Conservation (phyloP, 257 asterid species). For the Datura wrightii region DNA sequence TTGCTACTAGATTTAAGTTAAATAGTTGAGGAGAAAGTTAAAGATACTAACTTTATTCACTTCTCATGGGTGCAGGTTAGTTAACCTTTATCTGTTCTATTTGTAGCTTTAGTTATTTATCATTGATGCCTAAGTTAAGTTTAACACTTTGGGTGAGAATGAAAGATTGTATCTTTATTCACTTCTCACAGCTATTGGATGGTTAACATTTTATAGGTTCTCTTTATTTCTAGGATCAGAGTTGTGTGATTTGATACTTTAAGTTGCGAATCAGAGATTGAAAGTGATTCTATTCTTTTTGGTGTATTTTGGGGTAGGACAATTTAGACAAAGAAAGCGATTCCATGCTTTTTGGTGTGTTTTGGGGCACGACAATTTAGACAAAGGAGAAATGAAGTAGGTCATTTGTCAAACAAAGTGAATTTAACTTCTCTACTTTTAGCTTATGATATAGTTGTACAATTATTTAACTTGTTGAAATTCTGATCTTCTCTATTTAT, state of each 20-base stretch:
- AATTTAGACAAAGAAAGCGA: too few relatives aligned
- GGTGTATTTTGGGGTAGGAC: not conserved
- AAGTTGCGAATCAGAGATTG: not conserved
- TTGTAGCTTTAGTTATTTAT: conserved; percentile 50
- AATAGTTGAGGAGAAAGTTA: not conserved
- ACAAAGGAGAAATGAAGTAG: not conserved
- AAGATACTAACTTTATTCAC: conserved; percentile 19
- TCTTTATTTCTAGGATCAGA: conserved; percentile 43
- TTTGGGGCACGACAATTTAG: too few relatives aligned
- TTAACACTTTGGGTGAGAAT: not conserved
- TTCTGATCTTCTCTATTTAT: not conserved
- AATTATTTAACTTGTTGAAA: not conserved
- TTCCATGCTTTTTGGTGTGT: too few relatives aligned
- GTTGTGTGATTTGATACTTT: not conserved
- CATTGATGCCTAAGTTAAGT: conserved; percentile 39
- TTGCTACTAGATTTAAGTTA: conserved; percentile 37
- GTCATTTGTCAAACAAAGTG: not conserved
- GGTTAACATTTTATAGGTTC: conserved; percentile 10
- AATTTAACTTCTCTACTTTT: not conserved
- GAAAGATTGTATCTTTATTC: conserved; percentile 11
- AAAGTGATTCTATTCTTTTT: conserved; percentile 13
- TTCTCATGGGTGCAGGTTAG: not conserved
- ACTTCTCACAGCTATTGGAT: not conserved
- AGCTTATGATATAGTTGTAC: not conserved
- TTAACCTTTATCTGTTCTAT: conserved; percentile 25